These are phyloP conservation scores for Serendipita sp. DNA, from an alignment of 768 basidiomycete species.

Conservation along the genomic window DNA sequence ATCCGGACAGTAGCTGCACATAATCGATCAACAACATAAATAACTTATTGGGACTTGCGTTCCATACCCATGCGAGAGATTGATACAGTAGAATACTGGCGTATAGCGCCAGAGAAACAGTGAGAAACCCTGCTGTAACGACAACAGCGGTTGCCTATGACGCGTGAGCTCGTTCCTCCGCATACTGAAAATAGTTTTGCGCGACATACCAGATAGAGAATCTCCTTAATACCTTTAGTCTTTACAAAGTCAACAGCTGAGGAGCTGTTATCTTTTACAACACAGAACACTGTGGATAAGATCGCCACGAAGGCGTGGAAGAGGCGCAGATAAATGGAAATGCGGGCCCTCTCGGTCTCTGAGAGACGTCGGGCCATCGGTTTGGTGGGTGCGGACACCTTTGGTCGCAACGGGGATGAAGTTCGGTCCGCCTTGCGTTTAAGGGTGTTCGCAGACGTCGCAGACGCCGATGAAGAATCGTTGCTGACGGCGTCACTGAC, in stretches of 20 bases:
- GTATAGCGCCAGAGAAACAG: background rate
- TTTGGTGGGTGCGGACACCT: background rate
- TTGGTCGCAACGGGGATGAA: too few species aligned
- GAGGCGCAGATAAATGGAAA: background rate
- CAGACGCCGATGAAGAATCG: background rate
- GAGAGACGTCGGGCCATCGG: background rate
- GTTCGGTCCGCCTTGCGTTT: too few species aligned
- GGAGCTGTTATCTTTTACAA: background rate
- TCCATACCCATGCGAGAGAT: background rate
- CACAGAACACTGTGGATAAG: background rate
- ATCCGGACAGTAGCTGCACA: background rate
- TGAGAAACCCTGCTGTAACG: background rate
- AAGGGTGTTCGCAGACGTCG: background rate
- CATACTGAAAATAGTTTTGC: background rate
- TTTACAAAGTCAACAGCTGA: background rate
- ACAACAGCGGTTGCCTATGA: background rate
- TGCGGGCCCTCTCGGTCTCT: background rate
- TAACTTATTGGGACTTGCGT: too few species aligned
- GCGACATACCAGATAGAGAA: background rate
- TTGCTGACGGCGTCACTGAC: background rate
- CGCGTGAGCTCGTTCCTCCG: background rate
- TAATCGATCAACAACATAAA: background rate
- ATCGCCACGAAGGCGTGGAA: background rate
- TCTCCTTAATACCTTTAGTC: background rate
- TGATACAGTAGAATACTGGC: background rate